Evolutionary conservation across 2,329 filamentous ascomycete genomes (phyloP), one percentile per base, ranked within the genome.

Genomic region (Claviceps purpurea): DNA sequence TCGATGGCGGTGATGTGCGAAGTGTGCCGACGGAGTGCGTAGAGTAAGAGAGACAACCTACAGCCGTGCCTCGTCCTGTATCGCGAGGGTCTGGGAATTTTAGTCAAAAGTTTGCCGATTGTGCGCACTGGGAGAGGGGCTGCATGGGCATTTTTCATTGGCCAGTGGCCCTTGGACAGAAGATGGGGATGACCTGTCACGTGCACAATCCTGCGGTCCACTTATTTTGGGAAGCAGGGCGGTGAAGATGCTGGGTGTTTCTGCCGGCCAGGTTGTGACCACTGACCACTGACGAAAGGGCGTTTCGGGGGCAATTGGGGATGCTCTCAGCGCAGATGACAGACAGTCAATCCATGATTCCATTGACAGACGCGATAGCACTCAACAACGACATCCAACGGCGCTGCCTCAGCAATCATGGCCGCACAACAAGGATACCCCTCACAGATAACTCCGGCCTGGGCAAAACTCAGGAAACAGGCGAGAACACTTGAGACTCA

Each of bases 401-500:
- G 13, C 39, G 7, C 39, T 45, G 18, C 34, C 44, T 26, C 42
- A 5, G 26, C 45, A 63, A 46, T 49, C 57, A 82, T 81, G 78
- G 71, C 76, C 57, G 64, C 74, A 58, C 30, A 34, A 34, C 30
- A 34, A 34, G 30, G 30, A 11, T 11, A 11, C 10, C 30, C 30
- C 30, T 34, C 30, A 68, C 73, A 54, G 70, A 73, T 46, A 72
- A 81, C 70, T 56, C 75, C 78, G 57, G 84, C 89, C 71, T 98
- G 93, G 93, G 84, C 89, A 63, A 89, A 96, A 72, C 78, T 97
- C 60, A 87, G 93, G 62, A 89, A 96, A 67, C 91, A 97, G 71
- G 88, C 89, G 56, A 79, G 93, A 62, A 81, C 83, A 45, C 75
- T 96, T 56, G 93, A 98, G 69, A 88, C 85, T 55, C 91, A 97